Evolutionary conservation across 2,329 filamentous ascomycete species (phyloP).

Genomic region (Exophiala aquamarina): DNA sequence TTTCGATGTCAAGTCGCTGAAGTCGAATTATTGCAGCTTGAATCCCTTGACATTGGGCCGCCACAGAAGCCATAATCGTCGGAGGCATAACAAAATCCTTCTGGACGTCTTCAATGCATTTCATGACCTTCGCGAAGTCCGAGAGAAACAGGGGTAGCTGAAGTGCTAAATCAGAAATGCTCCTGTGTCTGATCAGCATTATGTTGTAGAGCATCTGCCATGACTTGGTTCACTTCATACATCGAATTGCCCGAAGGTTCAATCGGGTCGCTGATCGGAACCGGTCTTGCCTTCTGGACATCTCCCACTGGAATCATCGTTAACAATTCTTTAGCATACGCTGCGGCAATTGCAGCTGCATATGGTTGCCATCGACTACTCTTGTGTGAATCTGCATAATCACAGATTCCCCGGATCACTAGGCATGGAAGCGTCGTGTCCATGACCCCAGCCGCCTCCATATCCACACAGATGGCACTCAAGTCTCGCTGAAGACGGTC

Average conservation of each 20-base stretch:
- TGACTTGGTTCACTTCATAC: not conserved
- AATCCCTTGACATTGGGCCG: not conserved
- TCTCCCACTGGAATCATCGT: not conserved
- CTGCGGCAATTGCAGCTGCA: constrained; percentile 25
- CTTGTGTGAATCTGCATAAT: constrained; percentile 31
- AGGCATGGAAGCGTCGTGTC: constrained; percentile 24
- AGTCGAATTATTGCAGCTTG: not conserved
- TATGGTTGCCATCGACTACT: constrained; percentile 31
- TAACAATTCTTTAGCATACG: constrained; percentile 13
- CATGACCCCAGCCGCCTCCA: constrained; percentile 28
- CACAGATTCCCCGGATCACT: constrained; percentile 29
- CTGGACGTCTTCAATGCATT: not conserved
- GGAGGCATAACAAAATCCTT: not conserved
- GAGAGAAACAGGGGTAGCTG: not conserved
- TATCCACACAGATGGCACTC: constrained; percentile 24
- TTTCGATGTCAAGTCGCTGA: not conserved
- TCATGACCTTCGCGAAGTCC: not conserved
- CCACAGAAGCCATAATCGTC: not conserved
- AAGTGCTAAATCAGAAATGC: not conserved
- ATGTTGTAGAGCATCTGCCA: not conserved
- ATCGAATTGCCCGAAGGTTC: not conserved
- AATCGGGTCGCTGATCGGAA: not conserved
- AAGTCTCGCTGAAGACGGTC: too few relatives aligned
- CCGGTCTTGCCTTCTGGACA: not conserved
- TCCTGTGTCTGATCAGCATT: not conserved